Percentiles rank a stretch among this genome's conserved stretches.
phyloP scores from a whole-genome alignment of 164 flowering plant genomes.

The Piper longum region DNA sequence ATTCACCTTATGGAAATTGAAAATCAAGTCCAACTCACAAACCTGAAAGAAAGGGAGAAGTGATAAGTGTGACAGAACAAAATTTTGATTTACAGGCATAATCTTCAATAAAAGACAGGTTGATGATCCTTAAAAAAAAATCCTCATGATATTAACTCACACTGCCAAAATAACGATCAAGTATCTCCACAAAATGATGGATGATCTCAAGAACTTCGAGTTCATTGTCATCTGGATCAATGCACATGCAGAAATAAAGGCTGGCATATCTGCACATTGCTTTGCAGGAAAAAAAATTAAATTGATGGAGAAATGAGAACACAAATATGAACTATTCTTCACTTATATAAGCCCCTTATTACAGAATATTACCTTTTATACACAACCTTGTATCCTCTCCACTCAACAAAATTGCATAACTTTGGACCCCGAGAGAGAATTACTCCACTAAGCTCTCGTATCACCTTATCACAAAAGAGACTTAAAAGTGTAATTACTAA shows the following conservation, averaged over 20 bases:
- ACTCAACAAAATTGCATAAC: conserved; percentile 87
- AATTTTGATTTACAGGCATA: neutral
- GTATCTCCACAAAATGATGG: conserved; percentile 84
- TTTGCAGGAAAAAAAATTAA: neutral
- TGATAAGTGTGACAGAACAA: neutral
- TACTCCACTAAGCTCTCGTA: conserved; percentile 82
- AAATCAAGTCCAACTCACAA: conserved; percentile 75
- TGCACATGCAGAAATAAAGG: conserved; percentile 92
- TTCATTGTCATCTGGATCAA: conserved; percentile 77
- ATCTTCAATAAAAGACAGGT: neutral
- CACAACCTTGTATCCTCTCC: conserved; percentile 87
- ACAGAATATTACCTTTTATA: conserved; percentile 56
- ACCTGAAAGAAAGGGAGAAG: conserved; percentile 28
- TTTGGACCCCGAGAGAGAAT: conserved; percentile 82
- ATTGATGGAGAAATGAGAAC: neutral
- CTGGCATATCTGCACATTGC: conserved; percentile 57
- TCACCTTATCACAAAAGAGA: conserved; percentile 26
- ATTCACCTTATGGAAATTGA: conserved; percentile 85
- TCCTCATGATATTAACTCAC: conserved; percentile 20
- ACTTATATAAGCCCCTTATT: neutral
- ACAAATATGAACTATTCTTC: neutral
- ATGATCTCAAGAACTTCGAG: conserved; percentile 76
- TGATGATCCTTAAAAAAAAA: neutral
- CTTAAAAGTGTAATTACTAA: neutral
- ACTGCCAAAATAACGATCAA: conserved; percentile 93